phyloP scores from a whole-genome alignment of 2,329 filamentous ascomycete genomes.

The Fusarium nematophilum region DNA sequence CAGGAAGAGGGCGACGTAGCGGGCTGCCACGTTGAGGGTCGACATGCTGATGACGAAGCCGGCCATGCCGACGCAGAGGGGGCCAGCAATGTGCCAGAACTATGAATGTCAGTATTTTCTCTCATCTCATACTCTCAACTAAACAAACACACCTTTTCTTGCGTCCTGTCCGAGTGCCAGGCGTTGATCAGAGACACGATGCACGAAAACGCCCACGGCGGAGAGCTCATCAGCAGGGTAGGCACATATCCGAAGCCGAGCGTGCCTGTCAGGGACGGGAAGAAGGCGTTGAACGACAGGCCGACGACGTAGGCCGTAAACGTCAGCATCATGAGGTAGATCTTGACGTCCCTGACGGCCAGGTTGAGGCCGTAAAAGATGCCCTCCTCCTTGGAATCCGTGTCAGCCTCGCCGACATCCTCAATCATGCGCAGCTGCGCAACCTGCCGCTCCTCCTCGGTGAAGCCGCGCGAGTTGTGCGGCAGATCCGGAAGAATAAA shows the following conservation, averaged over 20 bases:
- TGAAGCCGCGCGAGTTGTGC: constrained; percentile 67
- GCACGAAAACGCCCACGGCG: constrained; percentile 69
- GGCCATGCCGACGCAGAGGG: constrained; percentile 63
- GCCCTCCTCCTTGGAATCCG: constrained; percentile 61
- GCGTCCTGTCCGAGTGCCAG: constrained; percentile 65
- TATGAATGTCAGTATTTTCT: constrained; percentile 32
- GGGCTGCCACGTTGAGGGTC: constrained; percentile 65
- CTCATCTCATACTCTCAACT: no score
- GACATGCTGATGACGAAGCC: constrained; percentile 72
- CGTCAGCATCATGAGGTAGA: constrained; percentile 72
- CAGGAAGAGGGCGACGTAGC: constrained; percentile 70
- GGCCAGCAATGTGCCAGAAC: constrained; percentile 69
- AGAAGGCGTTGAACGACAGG: constrained; percentile 69
- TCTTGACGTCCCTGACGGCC: constrained; percentile 70
- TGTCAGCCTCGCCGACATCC: constrained; percentile 67
- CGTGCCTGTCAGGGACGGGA: constrained; percentile 64
- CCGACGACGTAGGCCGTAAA: constrained; percentile 71
- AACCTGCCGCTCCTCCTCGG: constrained; percentile 66
- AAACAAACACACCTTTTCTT: constrained; percentile 59
- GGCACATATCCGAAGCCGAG: constrained; percentile 64
- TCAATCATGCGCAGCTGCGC: constrained; percentile 67
- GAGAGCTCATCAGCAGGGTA: constrained; percentile 66
- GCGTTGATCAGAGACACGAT: constrained; percentile 66
- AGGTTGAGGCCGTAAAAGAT: constrained; percentile 66
- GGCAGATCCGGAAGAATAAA: constrained; percentile 67